phyloP scores from a whole-genome alignment of 2,329 filamentous ascomycete genomes.

The Thelonectria blattea region DNA sequence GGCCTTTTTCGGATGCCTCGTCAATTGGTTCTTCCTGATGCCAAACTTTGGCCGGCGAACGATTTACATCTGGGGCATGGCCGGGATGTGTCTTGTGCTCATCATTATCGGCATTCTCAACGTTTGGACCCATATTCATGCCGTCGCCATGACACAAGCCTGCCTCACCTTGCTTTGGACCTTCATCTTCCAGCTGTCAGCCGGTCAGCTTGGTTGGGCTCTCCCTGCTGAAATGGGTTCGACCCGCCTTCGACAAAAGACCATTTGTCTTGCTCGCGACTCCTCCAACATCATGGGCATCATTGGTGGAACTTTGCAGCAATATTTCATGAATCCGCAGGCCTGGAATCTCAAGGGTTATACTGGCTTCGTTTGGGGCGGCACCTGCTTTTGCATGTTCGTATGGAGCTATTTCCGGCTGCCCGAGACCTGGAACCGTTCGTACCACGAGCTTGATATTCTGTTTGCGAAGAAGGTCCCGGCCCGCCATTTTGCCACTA shows the following conservation, averaged over 20 bases:
- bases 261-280: slow-evolving; percentile 40
- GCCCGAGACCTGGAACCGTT: slow-evolving; percentile 50
- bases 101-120: slow-evolving; percentile 52
- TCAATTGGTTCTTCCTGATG: slow-evolving; percentile 51
- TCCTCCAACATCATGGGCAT: slow-evolving; percentile 30
- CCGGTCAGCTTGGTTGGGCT: slow-evolving; percentile 47
- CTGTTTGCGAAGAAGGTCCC: slow-evolving; percentile 16
- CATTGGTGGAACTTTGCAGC: slow-evolving; percentile 36
- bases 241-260: slow-evolving; percentile 41
- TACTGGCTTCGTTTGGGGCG: slow-evolving; percentile 45
- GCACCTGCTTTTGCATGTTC: slow-evolving; percentile 35
- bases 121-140: slow-evolving; percentile 35
- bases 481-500: slow-evolving; percentile 8
- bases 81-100: slow-evolving; percentile 45
- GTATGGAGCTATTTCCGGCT: slow-evolving; percentile 53
- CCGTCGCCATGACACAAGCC: slow-evolving; percentile 43
- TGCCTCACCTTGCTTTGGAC: slow-evolving; percentile 43
- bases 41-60: slow-evolving; percentile 51
- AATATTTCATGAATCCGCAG: slow-evolving; percentile 46
- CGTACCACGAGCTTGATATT: slow-evolving; percentile 21
- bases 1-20: slow-evolving; percentile 50
- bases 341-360: slow-evolving; percentile 46
- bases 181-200: slow-evolving; percentile 44
- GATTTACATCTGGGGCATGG: slow-evolving; percentile 52
- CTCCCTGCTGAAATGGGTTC: slow-evolving; percentile 42